phyloP scores from a whole-genome alignment of 2,329 filamentous ascomycete genomes.

The Cordyceps fumosorosea region DNA sequence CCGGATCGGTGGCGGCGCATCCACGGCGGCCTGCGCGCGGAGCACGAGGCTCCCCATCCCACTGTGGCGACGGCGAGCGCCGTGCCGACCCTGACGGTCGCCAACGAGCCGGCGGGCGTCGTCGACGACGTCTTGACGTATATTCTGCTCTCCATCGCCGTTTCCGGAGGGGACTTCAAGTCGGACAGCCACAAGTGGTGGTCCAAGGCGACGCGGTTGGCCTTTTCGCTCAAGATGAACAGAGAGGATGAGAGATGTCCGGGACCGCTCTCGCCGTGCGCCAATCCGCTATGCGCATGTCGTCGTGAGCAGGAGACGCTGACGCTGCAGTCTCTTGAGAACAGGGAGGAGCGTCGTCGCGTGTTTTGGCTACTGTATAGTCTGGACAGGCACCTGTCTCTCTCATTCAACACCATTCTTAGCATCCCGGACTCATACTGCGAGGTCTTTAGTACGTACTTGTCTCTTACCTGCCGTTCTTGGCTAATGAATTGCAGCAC shows the following conservation, averaged over 20 bases:
- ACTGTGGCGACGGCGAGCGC: conserved; percentile 18
- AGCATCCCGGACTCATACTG: conserved; percentile 41
- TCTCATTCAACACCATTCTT: conserved; percentile 40
- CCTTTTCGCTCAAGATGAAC: conserved; percentile 30
- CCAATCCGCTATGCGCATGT: conserved; percentile 27
- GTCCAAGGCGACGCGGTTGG: conserved; percentile 35
- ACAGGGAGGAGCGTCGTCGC: conserved; percentile 38
- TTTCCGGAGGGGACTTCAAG: conserved; percentile 43
- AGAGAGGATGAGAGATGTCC: conserved; percentile 30
- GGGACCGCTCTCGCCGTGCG: conserved; percentile 23
- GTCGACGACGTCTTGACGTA: conserved; percentile 40
- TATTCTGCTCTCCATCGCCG: conserved; percentile 37
- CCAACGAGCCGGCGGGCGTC: conserved; percentile 28
- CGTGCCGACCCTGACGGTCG: conserved; percentile 25
- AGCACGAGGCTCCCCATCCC: conserved; percentile 25
- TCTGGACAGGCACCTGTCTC: conserved; percentile 39
- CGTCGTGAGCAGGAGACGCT: conserved; percentile 22
- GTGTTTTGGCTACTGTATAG: conserved; percentile 43
- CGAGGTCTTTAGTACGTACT: conserved; percentile 28
- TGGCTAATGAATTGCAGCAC: conserved; percentile 19
- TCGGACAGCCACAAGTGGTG: conserved; percentile 42
- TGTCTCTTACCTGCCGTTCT: neutral
- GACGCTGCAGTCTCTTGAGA: conserved; percentile 29
- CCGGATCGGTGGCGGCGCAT: conserved; percentile 31
- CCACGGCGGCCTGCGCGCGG: conserved; percentile 28